Evolutionary conservation across 2,329 filamentous ascomycete genomes (phyloP).

Genomic region (Davidsoniella virescens): DNA sequence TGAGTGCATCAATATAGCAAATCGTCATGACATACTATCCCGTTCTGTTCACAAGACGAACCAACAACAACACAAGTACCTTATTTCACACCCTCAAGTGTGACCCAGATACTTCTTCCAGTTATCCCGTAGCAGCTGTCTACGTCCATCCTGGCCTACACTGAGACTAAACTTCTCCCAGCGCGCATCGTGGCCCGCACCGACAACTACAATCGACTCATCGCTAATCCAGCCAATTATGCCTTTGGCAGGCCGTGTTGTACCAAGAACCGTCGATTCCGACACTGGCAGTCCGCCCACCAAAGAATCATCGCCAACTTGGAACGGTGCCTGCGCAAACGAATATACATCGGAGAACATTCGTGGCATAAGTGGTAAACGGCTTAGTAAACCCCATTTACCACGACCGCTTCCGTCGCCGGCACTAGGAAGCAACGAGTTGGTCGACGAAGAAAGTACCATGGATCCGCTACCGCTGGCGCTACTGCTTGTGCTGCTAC

Average conservation of each 20-base stretch:
- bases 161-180: slow-evolving; percentile 77
- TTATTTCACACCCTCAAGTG: slow-evolving; percentile 16
- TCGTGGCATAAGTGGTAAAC: slow-evolving; percentile 68
- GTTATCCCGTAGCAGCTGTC: slow-evolving; percentile 52
- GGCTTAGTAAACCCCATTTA: slow-evolving; percentile 76
- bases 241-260: slow-evolving; percentile 55
- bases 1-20: too few species aligned
- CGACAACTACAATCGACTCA: slow-evolving; percentile 55
- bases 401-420: slow-evolving; percentile 37
- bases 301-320: slow-evolving; percentile 58
- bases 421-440: slow-evolving; percentile 18
- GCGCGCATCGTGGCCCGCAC: slow-evolving; percentile 61
- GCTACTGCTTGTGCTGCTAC: too few species aligned
- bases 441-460: slow-evolving; percentile 18
- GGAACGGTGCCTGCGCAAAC: slow-evolving; percentile 64
- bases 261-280: slow-evolving; percentile 31
- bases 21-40: slow-evolving; percentile 5
- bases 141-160: slow-evolving; percentile 51
- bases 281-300: slow-evolving; percentile 28
- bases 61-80: background rate
- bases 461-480: background rate
- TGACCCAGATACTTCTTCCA: slow-evolving; percentile 63
- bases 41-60: background rate
- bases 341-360: slow-evolving; percentile 85
- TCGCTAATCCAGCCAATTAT: slow-evolving; percentile 73